phyloP scores from a whole-genome alignment of 2,329 filamentous ascomycete species.

The Teratosphaeria nubilosa region DNA sequence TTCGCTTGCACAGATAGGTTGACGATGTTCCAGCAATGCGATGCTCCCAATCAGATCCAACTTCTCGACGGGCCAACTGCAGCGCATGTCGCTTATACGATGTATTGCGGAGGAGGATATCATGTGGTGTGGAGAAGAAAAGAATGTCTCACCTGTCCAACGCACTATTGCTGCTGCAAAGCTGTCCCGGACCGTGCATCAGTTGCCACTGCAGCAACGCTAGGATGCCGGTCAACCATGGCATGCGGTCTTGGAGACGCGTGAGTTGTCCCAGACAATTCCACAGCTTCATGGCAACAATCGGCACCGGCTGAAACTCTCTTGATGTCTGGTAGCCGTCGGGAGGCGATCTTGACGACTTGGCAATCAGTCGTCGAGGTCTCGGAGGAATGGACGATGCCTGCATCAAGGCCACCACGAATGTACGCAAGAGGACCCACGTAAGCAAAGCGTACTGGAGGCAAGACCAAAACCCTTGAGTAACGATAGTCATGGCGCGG shows the following conservation, averaged over 20 bases:
- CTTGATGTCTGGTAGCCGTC: not conserved
- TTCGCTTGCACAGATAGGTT: constrained; percentile 7
- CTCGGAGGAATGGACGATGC: constrained; percentile 58
- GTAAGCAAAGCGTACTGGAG: constrained; percentile 42
- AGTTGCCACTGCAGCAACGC: constrained; percentile 67
- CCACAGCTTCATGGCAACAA: constrained; percentile 71
- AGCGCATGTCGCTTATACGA: not conserved
- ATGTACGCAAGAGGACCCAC: constrained; percentile 49
- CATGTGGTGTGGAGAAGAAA: constrained; percentile 3
- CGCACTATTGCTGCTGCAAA: constrained; percentile 65
- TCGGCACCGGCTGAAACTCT: constrained; percentile 35
- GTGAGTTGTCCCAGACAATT: constrained; percentile 61
- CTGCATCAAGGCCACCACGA: constrained; percentile 54
- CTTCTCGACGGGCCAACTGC: not conserved
- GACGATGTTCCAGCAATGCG: constrained; percentile 1
- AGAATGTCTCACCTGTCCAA: constrained; percentile 74
- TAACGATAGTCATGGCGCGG: constrained; percentile 7
- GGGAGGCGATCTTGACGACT: not conserved
- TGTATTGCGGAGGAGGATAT: not conserved
- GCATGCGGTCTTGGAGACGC: constrained; percentile 72
- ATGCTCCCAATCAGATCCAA: not conserved
- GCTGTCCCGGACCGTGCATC: constrained; percentile 61
- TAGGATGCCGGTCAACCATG: constrained; percentile 71
- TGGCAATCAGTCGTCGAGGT: constrained; percentile 11
- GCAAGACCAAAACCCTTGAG: constrained; percentile 33